Evolutionary conservation across 306 rosid species (phyloP), one percentile per base, ranked within the genome.

Genomic region (Vigna angularis): DNA sequence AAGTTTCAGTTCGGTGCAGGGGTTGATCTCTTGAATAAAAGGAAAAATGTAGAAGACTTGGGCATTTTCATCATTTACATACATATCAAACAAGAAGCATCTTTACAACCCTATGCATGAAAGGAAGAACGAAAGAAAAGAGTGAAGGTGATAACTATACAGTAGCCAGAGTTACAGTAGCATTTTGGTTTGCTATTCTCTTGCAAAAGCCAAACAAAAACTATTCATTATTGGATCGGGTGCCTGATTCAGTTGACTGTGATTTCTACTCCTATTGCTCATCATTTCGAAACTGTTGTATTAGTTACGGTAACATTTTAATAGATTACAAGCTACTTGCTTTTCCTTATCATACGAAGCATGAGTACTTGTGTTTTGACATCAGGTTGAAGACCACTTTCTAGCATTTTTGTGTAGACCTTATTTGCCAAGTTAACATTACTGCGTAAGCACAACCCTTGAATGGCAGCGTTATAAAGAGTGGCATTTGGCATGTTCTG

Each of bases 371-470:
- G 87, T 56, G 98, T 95, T 85, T 87, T 92, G 73, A 89, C 93
- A 68, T 92, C 90, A 0, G 93, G 91, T 75, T 87, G 90, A 70
- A 95, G 85, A 74, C 82, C 81, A 1, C 30, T 53, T 52, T 89
- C 72, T 0, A 83, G 86, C 98, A 95, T 90, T 69, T 86, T 87
- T 12, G 20, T 5, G 61, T 91, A 89, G 42, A 88, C 83, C 84
- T 87, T 87, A 69, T 88, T 90, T 9, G 93, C 93, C 47, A 73
- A 77, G 42, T 89, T 83, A 22, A 64, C 77, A 78, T 89, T 88
- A 64, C 93, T 79, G 59, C 86, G 75, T 26, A 91, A 87, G 88
- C 92, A 90, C 95, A 91, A 75, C 82, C 95, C 97, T 79, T 94
- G 98, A 74, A 92, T 59, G 20, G 68, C 95, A 30, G 92, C 90